Base-by-base conservation (phyloP, 202 grass and related monocot species). In the Saccharum hybrid region DNA sequence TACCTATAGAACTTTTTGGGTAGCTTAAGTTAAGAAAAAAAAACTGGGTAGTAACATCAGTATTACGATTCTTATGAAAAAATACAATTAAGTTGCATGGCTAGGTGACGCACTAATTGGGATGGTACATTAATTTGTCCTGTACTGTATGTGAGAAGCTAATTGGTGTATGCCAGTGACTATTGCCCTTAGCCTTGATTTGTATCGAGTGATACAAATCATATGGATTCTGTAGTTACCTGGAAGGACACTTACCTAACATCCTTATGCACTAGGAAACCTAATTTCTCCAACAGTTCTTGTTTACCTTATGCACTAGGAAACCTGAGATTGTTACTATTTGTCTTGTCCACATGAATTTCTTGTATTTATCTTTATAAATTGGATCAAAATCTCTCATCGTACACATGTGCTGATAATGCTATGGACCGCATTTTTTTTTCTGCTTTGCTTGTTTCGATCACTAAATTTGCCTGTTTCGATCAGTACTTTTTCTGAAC, bases 271-370 rank as follows among this genome's bases (percentile, higher is more conserved):
- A 28, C 28, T 28, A 28, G 28, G 28, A 28, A 28, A 90, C 84
- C 84, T 90, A 86, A 86, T 83, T 86, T 83, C 19, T 83, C 80
- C 80, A 80, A 83, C 75, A 80, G n/a, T 74, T 69, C 36, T 70
- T 86, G 84, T 83, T 86, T 73, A 23, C 15, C 51, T 68, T 57
- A 28, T 73, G 68, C 88, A 57, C 49, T 68, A 19, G 78, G 40
- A 66, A 86, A 49, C 48, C 2, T 14, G 22, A 82, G 71, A 60
- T 61, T 61, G n/a, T 72, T 40, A 63, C 2, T 63, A 70, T 36
- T 71, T 75, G 62, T 57, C 30, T 76, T 79, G 33, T 37, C 38
- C 51, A 74, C 62, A 69, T 33, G 42, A 78, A 79, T 69, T 75
- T 63, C 18, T 54, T 82, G 15, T 38, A 49, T 34, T 68, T 82